Base-by-base conservation (phyloP, 106 monocot genomes). In the Dioscorea zingiberensis region DNA sequence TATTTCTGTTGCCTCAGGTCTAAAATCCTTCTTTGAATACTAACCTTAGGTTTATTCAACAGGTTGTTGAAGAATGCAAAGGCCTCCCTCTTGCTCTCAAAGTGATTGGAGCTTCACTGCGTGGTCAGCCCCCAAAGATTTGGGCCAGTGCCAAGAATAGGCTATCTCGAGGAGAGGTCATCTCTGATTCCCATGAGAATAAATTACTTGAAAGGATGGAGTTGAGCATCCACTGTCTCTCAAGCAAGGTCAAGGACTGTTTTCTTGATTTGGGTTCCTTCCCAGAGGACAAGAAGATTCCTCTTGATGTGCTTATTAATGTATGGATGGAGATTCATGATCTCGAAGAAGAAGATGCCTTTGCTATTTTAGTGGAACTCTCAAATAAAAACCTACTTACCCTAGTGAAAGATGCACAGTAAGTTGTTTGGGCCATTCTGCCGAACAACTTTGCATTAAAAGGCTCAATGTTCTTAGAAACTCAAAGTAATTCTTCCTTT, bases 21-120 rank as follows among this genome's bases (percentile, higher is more conserved):
- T 8, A 6, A 1, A 38, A 10, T 38, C 38, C 38, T 38, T 38
- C 9, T 38, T 30, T 38, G 38, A 38, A 38, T 38, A 8, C 38
- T 38, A 10, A 38, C 10, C 4, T 21, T 13, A 67, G 44, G 17
- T 51, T 27, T 54, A 4, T 23, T 54, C n/a, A 59, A 59, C 51
- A 84, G 84, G 85, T 85, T 54, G 74, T 81, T 53, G 74, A 57
- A 47, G 81, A 85, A 54, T 85, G 85, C 71, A 85, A 78, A 71
- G 85, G 85, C 49, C 85, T 81, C 69, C 85, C 85, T 68, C 38
- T 85, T 21, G 85, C 85, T n/a, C 67, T 85, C 7, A 85, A 85
- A 64, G 85, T 85, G 22, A 80, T 85, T 12, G 85, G 77, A 44
- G 80, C 85, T 28, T 85, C 85, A 13, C 48, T 85, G 46, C 48